A percentile compares a stretch with the other conserved stretches of the same genome.
These are phyloP conservation scores for Athelia psychrophila DNA, from an alignment of 1,284 basidiomycete species.

Conservation along the genomic window DNA sequence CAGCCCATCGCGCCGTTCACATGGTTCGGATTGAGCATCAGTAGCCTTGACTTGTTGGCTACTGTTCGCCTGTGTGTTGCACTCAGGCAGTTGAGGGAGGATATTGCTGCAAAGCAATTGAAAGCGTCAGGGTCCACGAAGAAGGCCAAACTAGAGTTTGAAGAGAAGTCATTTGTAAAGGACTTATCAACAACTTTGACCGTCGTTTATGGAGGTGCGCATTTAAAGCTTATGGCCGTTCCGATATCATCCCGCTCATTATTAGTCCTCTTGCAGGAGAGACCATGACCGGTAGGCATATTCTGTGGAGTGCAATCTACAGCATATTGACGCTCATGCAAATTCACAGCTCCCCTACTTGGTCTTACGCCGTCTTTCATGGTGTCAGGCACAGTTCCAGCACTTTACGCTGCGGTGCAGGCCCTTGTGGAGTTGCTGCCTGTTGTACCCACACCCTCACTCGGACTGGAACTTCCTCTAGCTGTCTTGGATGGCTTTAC, in stretches of 20 bases:
- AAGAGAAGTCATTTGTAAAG: conserved; percentile 54
- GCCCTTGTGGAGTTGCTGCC: conserved; percentile 61
- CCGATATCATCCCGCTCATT: too few species aligned
- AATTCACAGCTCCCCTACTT: conserved; percentile 53
- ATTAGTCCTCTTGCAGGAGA: too few species aligned
- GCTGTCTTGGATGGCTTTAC: conserved; percentile 66
- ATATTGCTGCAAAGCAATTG: conserved; percentile 24
- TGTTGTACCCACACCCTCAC: conserved; percentile 45
- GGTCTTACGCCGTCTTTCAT: conserved; percentile 68
- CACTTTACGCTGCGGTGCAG: conserved; percentile 52
- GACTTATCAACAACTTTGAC: conserved; percentile 54
- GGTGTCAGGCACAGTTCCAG: conserved; percentile 56
- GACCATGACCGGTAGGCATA: conserved; percentile 46
- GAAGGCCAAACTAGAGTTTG: conserved; percentile 27
- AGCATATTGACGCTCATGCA: conserved; percentile 1
- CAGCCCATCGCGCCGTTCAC: conserved; percentile 65
- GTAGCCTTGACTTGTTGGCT: conserved; percentile 61
- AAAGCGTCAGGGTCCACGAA: conserved; percentile 28
- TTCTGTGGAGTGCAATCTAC: conserved; percentile 18
- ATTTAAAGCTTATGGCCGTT: too few species aligned
- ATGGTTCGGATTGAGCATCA: conserved; percentile 60
- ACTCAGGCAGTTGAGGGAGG: conserved; percentile 64
- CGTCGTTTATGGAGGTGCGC: conserved; percentile 74
- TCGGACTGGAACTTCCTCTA: conserved; percentile 59
- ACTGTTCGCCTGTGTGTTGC: conserved; percentile 64